Evolutionary conservation across 441 rosid species (phyloP), one percentile per base, ranked within the genome.

Genomic region (Bocquillonia castaneifolia): DNA sequence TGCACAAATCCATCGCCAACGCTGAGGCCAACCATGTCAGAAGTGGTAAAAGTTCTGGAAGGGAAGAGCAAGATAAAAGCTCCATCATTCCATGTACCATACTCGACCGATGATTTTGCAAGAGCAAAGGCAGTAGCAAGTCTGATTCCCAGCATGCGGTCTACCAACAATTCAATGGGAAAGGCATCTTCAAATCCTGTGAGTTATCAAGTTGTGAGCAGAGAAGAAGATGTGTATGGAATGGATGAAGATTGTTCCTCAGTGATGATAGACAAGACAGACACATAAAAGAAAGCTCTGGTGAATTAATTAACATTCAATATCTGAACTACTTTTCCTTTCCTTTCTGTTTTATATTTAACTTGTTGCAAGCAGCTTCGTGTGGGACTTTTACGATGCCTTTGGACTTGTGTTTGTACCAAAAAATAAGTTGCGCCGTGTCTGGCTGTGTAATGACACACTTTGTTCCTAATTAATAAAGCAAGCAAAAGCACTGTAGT

Each of bases 81-180:
- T 44, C 67, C 67, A 28, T 63, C 56, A 17, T 63, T 63, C 56
- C 53, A 63, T n/a, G 55, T 63, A 10, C 67, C 67, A n/a, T 63
- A 63, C 55, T 63, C 44, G 13, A 50, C 45, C 1, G 67, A 63
- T 20, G 67, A 63, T 63, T 63, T 63, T 63, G 57, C 67, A n/a
- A 48, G 22, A 44, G 56, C 56, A 0, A 63, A 47, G 44, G 57
- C 29, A 10, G 44, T 63, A 8, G 56, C 67, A 20, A 47, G 59
- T 25, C 47, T 64, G 25, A 64, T 64, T 50, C 58, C 58, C 13
- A 18, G 58, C 44, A 52, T 36, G 2, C 45, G 23, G 0, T 64
- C 59, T 1, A 15, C 34, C 45, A 15, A 18, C 68, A 64, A 36
- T 9, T 51, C 59, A 6, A 34, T 44, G 12, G 59, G 36, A 36